A percentile compares a stretch with the other conserved stretches of the same genome.
phyloP scores from a whole-genome alignment of 371 early-diverging fungal species.

The Blastocladiella emersonii region DNA sequence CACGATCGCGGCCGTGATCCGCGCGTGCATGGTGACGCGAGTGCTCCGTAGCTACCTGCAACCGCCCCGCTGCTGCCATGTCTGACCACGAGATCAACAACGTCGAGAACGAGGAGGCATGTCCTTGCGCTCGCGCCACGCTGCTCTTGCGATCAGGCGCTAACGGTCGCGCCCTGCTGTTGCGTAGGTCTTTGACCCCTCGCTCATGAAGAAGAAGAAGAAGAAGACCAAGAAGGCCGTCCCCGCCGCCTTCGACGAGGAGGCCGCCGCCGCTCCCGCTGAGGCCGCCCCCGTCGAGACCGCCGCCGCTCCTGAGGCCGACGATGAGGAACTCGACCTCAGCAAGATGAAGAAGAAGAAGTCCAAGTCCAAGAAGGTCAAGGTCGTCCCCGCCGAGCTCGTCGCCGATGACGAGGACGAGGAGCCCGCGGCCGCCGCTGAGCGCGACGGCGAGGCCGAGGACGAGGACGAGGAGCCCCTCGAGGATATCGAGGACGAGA shows the following conservation, averaged over 20 bases:
- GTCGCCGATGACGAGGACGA: constrained; percentile 12
- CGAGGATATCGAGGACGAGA: constrained; percentile 25
- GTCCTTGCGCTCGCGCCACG: too few relatives aligned
- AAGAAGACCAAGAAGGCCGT: background rate
- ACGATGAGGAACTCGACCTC: background rate
- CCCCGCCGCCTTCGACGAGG: background rate
- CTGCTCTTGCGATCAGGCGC: too few relatives aligned
- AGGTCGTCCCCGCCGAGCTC: background rate
- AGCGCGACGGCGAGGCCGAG: constrained; percentile 78
- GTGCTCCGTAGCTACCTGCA: too few relatives aligned
- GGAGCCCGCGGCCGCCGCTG: constrained; percentile 39
- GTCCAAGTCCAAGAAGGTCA: constrained; percentile 5
- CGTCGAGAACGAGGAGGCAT: too few relatives aligned
- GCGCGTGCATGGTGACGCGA: too few relatives aligned
- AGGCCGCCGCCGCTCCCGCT: background rate
- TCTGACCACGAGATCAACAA: background rate
- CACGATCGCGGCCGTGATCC: too few relatives aligned
- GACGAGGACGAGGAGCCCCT: constrained; percentile 76
- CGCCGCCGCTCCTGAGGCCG: background rate
- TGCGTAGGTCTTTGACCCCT: background rate
- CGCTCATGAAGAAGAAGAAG: constrained; percentile 2
- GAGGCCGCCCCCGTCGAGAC: background rate
- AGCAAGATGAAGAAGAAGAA: constrained; percentile 5
- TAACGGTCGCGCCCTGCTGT: too few relatives aligned
- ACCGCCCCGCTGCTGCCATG: too few relatives aligned